phyloP scores from a whole-genome alignment of 768 basidiomycete genomes.

The Tylopilus plumbeoviolaceoides region DNA sequence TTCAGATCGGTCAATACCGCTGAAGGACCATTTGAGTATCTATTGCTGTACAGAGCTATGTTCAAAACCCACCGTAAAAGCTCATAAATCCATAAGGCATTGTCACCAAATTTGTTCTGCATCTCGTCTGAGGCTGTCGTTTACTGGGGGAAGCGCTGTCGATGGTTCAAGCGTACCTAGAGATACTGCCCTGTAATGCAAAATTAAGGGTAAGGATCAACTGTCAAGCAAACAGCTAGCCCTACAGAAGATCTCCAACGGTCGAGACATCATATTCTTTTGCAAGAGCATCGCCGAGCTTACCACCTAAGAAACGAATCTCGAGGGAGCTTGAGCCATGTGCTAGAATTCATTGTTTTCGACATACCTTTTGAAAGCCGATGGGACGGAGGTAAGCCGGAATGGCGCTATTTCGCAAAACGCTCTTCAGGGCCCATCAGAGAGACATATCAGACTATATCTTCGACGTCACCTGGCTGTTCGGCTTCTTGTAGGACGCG shows the following conservation, averaged over 20 bases:
- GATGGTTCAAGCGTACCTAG: slow-evolving; percentile 41
- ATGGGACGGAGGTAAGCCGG: slow-evolving; percentile 80
- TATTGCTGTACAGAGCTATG: neutral
- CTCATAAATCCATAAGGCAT: slow-evolving; percentile 89
- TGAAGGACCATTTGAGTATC: slow-evolving; percentile 23
- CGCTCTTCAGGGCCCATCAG: slow-evolving; percentile 48
- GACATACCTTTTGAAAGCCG: slow-evolving; percentile 76
- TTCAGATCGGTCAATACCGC: slow-evolving; percentile 86
- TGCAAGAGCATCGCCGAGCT: slow-evolving; percentile 84
- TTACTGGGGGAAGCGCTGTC: slow-evolving; percentile 2
- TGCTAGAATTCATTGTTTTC: neutral
- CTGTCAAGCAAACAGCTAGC: slow-evolving; percentile 27
- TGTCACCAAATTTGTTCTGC: slow-evolving; percentile 77
- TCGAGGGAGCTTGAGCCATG: slow-evolving; percentile 26
- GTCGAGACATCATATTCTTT: slow-evolving; percentile 86
- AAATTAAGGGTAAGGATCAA: slow-evolving; percentile 4
- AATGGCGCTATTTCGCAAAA: slow-evolving; percentile 79
- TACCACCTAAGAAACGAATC: slow-evolving; percentile 95
- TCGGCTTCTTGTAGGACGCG: slow-evolving; percentile 90
- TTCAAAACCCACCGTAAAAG: slow-evolving; percentile 61
- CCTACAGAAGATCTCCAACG: slow-evolving; percentile 83
- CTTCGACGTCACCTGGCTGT: slow-evolving; percentile 59
- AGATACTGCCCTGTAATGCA: slow-evolving; percentile 44
- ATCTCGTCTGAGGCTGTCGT: slow-evolving; percentile 53
- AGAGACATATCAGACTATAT: neutral